Conservation (phyloP, 805 yeast genomes). For the Wickerhamomyces sydowiorum region DNA sequence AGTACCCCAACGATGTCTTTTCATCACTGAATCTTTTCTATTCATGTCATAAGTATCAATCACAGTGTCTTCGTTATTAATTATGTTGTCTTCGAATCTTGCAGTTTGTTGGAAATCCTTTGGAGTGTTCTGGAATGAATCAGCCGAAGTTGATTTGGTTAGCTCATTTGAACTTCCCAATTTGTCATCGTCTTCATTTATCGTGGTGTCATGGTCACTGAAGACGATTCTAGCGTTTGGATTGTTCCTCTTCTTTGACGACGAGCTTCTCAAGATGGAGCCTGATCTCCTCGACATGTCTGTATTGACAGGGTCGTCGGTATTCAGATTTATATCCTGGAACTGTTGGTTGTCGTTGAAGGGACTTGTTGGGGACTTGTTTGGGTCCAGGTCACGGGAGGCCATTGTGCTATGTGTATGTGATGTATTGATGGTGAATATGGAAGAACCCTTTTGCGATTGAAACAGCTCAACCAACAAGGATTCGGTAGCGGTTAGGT, state of each 20-base stretch:
- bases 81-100: slow-evolving; percentile 15
- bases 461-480: too few species aligned
- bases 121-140: slow-evolving; percentile 22
- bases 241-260: slow-evolving; percentile 10
- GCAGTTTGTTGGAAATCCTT: slow-evolving; percentile 10
- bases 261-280: slow-evolving; percentile 16
- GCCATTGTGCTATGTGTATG: background rate
- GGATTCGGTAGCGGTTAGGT: too few species aligned
- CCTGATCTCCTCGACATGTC: slow-evolving; percentile 12
- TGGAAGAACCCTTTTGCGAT: too few species aligned
- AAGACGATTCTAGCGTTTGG: slow-evolving; percentile 18
- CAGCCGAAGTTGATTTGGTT: slow-evolving; percentile 13
- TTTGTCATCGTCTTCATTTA: slow-evolving; percentile 10
- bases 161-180: slow-evolving; percentile 7
- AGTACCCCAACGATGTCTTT: slow-evolving; percentile 88
- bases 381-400: slow-evolving; percentile 7
- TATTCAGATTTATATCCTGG: slow-evolving; percentile 20
- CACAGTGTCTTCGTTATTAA: slow-evolving; percentile 6
- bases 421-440: too few species aligned
- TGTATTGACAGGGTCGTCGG: slow-evolving; percentile 4
- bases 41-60: background rate
- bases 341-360: slow-evolving; percentile 20
- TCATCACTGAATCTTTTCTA: slow-evolving; percentile 49
- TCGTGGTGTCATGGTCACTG: slow-evolving; percentile 13
- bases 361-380: slow-evolving; percentile 19